A percentile compares a stretch with the other conserved stretches of the same genome.
Conservation (phyloP, 495 filamentous ascomycete genomes). For the Penicillium longicatenatum region DNA sequence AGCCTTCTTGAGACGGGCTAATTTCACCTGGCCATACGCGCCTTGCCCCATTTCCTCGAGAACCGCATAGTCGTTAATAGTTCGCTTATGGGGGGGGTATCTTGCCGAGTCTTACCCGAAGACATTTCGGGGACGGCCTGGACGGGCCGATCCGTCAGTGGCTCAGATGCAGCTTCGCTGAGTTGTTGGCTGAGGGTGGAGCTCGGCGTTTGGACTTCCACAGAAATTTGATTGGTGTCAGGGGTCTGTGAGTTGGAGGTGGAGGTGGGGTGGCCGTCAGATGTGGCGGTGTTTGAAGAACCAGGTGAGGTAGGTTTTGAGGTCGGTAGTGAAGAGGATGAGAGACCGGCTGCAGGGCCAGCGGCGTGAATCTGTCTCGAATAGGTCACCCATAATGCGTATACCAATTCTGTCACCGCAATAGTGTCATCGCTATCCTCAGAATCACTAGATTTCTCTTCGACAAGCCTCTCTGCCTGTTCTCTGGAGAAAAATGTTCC, state of each 20-base stretch:
- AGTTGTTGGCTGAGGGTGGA: conserved; percentile 75
- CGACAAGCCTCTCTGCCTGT: conserved; percentile 36
- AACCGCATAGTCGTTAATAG: conserved; percentile 86
- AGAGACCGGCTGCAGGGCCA: conserved; percentile 55
- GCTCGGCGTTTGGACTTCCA: conserved; percentile 53
- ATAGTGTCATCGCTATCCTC: conserved; percentile 43
- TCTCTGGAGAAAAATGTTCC: conserved; percentile 57
- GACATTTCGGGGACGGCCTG: conserved; percentile 43
- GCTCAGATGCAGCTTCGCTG: conserved; percentile 64
- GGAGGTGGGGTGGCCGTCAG: conserved; percentile 7
- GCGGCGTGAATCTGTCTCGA: conserved; percentile 86
- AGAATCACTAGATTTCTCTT: conserved; percentile 33
- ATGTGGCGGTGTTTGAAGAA: conserved; percentile 1
- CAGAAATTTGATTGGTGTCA: conserved; percentile 21
- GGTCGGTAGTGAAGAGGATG: conserved; percentile 28
- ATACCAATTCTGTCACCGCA: conserved; percentile 76
- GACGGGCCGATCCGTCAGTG: conserved; percentile 51
- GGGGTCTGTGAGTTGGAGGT: conserved; percentile 4
- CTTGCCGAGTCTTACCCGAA: conserved; percentile 31
- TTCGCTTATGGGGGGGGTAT: conserved; percentile 62
- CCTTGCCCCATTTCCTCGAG: conserved; percentile 99
- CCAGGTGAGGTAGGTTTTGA: conserved; percentile 24
- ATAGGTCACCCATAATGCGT: conserved; percentile 96
- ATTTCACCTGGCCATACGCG: conserved; percentile 96
- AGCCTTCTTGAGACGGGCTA: conserved; percentile 83